Conservation (phyloP, 495 filamentous ascomycete genomes). For the Rhypophila decipiens region DNA sequence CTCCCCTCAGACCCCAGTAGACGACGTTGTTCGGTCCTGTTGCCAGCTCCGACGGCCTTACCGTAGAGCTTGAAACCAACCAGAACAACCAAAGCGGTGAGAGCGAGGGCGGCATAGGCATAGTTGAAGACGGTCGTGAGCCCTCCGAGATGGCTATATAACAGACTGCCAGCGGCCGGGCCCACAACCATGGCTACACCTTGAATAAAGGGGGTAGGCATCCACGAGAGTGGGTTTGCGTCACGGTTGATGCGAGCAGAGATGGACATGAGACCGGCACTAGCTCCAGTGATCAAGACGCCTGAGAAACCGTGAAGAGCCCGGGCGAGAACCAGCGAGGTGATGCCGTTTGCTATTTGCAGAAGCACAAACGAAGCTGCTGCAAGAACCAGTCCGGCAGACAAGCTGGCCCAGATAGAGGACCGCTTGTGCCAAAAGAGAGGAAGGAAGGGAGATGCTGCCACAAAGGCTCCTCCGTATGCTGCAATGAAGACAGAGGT, state of each 20-base stretch:
- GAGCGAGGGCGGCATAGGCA: conserved; percentile 16
- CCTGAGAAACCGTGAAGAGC: conserved; percentile 20
- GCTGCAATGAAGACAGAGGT: conserved; percentile 20
- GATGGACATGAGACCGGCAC: conserved; percentile 10
- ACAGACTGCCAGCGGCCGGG: conserved; percentile 11
- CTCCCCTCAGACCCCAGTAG: conserved; percentile 1
- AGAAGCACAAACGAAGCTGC: conserved; percentile 15
- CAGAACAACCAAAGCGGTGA: conserved; percentile 10
- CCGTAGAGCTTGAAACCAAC: conserved; percentile 3
- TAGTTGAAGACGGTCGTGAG: conserved; percentile 15
- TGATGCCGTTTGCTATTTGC: conserved; percentile 12
- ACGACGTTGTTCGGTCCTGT: neutral
- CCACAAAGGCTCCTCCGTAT: conserved; percentile 22
- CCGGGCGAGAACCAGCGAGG: conserved; percentile 15
- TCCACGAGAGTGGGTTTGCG: conserved; percentile 3
- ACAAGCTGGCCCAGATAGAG: conserved; percentile 5
- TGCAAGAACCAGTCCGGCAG: conserved; percentile 15
- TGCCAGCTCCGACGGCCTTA: too few relatives aligned
- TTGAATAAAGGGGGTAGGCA: conserved; percentile 18
- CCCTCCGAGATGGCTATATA: conserved; percentile 10
- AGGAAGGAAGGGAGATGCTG: conserved; percentile 20
- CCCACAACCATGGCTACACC: conserved; percentile 16
- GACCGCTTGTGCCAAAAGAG: conserved; percentile 12
- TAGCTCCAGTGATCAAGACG: conserved; percentile 14
- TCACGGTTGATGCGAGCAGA: neutral